phyloP scores from a whole-genome alignment of 345 rosid genomes.

The Corchorus capsularis region DNA sequence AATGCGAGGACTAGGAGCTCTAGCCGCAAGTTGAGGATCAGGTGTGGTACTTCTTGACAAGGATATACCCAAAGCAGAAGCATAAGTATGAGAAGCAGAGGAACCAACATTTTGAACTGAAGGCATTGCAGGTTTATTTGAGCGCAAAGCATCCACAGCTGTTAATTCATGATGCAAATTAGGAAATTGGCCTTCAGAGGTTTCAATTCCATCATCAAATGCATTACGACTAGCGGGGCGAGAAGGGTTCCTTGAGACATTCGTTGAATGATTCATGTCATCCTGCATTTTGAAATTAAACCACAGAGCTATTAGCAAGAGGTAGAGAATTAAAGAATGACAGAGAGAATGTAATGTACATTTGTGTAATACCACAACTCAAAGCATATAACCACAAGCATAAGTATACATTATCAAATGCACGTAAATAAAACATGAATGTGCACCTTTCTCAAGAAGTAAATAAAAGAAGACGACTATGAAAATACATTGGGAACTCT shows the following conservation, averaged over 20 bases:
- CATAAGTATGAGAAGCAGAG: slow-evolving; percentile 54
- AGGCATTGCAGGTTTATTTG: slow-evolving; percentile 38
- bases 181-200: slow-evolving; percentile 46
- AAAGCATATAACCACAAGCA: slow-evolving; percentile 3
- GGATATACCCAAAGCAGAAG: slow-evolving; percentile 60
- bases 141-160: slow-evolving; percentile 37
- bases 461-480: background rate
- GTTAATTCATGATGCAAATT: slow-evolving; percentile 43
- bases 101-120: slow-evolving; percentile 36
- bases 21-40: slow-evolving; percentile 58
- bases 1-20: slow-evolving; percentile 61
- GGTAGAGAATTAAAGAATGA: background rate
- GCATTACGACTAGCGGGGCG: slow-evolving; percentile 62
- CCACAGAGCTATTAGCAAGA: slow-evolving; percentile 13
- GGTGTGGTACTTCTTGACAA: slow-evolving; percentile 68
- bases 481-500: background rate
- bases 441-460: background rate
- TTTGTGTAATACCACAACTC: slow-evolving; percentile 11
- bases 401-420: background rate
- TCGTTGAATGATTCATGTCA: slow-evolving; percentile 40
- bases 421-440: background rate
- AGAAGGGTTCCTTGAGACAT: slow-evolving; percentile 54
- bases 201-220: slow-evolving; percentile 47
- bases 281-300: slow-evolving; percentile 48
- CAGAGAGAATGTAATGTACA: background rate